Percentiles rank a stretch among this genome's conserved stretches.
Conservation (phyloP, 176 grass and related monocot genomes). For the Carex cristatella region DNA sequence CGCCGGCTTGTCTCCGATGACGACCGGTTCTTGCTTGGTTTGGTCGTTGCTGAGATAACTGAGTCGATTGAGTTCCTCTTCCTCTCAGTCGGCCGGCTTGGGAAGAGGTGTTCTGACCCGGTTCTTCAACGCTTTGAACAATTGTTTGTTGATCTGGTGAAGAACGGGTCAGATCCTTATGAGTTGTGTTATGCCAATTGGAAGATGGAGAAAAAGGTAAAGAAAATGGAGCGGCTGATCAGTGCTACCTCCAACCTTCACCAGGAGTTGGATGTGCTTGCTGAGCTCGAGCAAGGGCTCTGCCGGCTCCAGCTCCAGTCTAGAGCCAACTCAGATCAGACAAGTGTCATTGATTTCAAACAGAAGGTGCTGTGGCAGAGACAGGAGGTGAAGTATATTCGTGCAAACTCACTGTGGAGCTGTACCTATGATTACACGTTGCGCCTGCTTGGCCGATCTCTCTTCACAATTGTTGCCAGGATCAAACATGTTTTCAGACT, state of each 20-base stretch:
- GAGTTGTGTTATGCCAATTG: conserved; percentile 35
- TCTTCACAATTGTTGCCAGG: conserved; percentile 62
- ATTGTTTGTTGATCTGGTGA: conserved; percentile 43
- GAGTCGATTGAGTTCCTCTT: conserved; percentile 24
- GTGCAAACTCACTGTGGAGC: conserved; percentile 52
- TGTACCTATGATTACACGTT: conserved; percentile 59
- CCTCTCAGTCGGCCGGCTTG: conserved; percentile 27
- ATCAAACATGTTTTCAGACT: conserved; percentile 46
- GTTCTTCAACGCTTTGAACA: conserved; percentile 43
- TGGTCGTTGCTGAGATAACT: conserved; percentile 48
- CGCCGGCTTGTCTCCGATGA: conserved; percentile 49
- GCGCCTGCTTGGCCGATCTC: conserved; percentile 61
- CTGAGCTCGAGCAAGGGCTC: conserved; percentile 62
- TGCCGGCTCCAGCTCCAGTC: conserved; percentile 13
- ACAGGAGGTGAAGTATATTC: conserved; percentile 59
- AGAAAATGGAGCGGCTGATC: conserved; percentile 74
- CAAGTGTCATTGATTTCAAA: conserved; percentile 14
- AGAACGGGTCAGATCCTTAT: conserved; percentile 32
- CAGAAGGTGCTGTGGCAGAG: conserved; percentile 47
- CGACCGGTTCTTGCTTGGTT: conserved; percentile 40
- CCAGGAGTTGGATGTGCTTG: conserved; percentile 72
- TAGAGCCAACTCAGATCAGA: not conserved
- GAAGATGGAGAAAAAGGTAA: conserved; percentile 79
- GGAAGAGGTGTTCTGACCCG: conserved; percentile 43
- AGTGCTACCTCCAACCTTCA: conserved; percentile 33